Base-by-base conservation (phyloP, 805 yeast genomes). In the Wickerhamomyces strasburgensis region DNA sequence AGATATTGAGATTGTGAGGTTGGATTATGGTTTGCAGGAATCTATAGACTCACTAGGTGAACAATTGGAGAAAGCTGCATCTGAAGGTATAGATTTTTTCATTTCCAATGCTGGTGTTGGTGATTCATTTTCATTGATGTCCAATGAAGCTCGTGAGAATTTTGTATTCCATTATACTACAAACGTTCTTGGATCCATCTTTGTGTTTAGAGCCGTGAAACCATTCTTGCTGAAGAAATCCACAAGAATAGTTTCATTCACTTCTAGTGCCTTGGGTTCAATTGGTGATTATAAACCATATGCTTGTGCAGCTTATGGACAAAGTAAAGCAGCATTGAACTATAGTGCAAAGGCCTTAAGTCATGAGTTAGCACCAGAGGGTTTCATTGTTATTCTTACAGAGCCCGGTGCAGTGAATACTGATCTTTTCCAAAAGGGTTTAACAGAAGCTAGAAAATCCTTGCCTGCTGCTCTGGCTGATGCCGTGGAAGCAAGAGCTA, bases 371-470 rank as follows among this genome's bases (percentile, higher is more conserved):
- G 38, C 35, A 19, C 31, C 26, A 6, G 54, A 57, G 31, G 57
- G 51, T 3, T 61, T 54, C 39, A 54, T 49, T 11, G 49, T 58
- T 26, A 40, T 62, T 14, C 42, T 62, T 11, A 14, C 64, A 10
- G 63, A 62, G 35, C 72, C 72, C 1, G 70, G 72, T 25, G 19
- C 56, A 6, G 68, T 66, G 13, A 16, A 37, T 11, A 60, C 62
- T 25, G 69, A 65, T 35, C 51, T 58, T 58, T 57, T 55, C 5
- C 37, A 40, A 26, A 7, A 8, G 11, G 25, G 25, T 7, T 7
- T 21, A 7, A 8, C 25, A 11, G 10, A 21, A 8, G 25, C 25
- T 8, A 21, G 11, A 11, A 21, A 21, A 11, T 8, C 25, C 7
- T 11, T 21, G 11, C 25, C 25, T 8, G 11, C 25, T 11, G 25